Conservation (phyloP, 805 yeast species). For the Isabelozyma gotoi region DNA sequence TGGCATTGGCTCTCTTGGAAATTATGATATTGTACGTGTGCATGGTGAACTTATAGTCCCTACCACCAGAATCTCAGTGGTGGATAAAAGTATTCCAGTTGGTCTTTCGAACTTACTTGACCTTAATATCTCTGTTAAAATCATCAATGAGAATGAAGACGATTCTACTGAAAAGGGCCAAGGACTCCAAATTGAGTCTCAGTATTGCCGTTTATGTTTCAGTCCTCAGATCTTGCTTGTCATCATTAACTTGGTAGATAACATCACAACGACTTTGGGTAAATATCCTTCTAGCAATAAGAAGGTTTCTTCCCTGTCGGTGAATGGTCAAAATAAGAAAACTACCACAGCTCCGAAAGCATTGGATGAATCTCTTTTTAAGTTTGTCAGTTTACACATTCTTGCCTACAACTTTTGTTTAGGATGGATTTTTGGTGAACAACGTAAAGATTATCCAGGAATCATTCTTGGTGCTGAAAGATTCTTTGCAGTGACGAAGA, state of each 20-base stretch:
- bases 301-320: neutral
- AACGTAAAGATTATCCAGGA: constrained; percentile 56
- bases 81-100: constrained; percentile 37
- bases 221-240: constrained; percentile 51
- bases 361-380: constrained; percentile 10
- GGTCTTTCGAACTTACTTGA: constrained; percentile 46
- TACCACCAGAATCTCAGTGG: constrained; percentile 38
- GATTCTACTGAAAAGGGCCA: constrained; percentile 3
- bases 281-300: constrained; percentile 1
- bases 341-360: constrained; percentile 3
- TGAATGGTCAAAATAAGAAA: neutral
- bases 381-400: constrained; percentile 53
- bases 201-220: constrained; percentile 56
- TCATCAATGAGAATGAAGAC: constrained; percentile 35
- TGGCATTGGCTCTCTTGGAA: neutral
- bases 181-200: constrained; percentile 53
- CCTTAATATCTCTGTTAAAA: constrained; percentile 42
- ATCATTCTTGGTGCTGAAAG: constrained; percentile 76
- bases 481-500: constrained; percentile 64
- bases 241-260: constrained; percentile 33
- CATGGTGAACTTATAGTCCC: constrained; percentile 44
- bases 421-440: constrained; percentile 73
- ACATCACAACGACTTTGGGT: constrained; percentile 5
- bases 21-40: constrained; percentile 18
- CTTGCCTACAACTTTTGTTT: constrained; percentile 65